phyloP scores from a whole-genome alignment of 371 early-diverging fungal genomes.

The Apophysomyces elegans region DNA sequence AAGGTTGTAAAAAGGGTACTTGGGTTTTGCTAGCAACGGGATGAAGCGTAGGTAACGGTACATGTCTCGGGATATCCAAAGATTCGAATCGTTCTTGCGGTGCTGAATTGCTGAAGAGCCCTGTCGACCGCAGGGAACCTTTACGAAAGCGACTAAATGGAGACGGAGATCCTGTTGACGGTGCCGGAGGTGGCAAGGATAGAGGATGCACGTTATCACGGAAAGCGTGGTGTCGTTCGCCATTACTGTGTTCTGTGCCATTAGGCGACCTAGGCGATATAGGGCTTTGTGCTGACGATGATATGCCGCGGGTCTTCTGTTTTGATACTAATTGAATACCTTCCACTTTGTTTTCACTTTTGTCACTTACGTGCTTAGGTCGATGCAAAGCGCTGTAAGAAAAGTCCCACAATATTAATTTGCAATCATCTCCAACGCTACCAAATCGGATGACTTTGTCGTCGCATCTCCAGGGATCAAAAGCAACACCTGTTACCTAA shows the following conservation, averaged over 20 bases:
- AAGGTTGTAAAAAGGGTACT: constrained; percentile 82
- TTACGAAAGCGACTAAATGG: constrained; percentile 27
- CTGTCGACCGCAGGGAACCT: constrained; percentile 20
- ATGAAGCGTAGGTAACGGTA: constrained; percentile 53
- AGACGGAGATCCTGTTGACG: constrained; percentile 15
- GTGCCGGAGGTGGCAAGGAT: constrained; percentile 15
- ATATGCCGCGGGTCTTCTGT: constrained; percentile 7
- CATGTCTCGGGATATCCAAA: constrained; percentile 25
- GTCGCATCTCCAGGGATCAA: constrained; percentile 88
- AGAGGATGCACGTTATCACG: not conserved
- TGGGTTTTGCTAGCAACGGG: constrained; percentile 67
- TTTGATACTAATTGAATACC: constrained; percentile 2
- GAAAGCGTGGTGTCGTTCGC: not conserved
- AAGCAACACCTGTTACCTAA: constrained; percentile 78
- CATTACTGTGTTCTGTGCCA: not conserved
- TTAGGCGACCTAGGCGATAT: not conserved
- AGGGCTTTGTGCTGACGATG: constrained; percentile 2
- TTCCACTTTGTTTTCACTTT: not conserved
- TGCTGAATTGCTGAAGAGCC: constrained; percentile 15
- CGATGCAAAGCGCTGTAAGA: constrained; percentile 73
- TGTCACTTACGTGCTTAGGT: constrained; percentile 60
- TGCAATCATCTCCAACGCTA: constrained; percentile 87
- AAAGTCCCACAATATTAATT: constrained; percentile 89
- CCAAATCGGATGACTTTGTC: constrained; percentile 82
- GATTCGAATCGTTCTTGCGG: constrained; percentile 7